phyloP scores from a whole-genome alignment of 345 rosid genomes.

The Crucihimalaya himalaica region DNA sequence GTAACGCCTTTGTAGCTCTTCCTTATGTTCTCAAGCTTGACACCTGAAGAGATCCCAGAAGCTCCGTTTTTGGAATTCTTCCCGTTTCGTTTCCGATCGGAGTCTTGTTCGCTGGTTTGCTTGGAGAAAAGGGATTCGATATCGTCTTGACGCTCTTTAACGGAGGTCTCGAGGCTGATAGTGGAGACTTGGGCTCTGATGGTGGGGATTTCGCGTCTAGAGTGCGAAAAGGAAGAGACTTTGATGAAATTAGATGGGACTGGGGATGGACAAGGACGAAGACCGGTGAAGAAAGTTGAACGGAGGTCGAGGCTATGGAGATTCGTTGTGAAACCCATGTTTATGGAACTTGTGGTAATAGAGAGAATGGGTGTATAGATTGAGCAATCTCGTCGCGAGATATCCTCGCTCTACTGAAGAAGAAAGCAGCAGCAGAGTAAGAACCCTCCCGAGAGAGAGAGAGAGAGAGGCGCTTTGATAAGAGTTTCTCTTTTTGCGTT shows the following conservation, averaged over 20 bases:
- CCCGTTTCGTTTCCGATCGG: conserved; percentile 43
- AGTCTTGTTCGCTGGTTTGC: conserved; percentile 35
- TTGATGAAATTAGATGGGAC: conserved; percentile 38
- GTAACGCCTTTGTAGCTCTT: conserved; percentile 85
- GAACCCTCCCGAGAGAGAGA: neutral
- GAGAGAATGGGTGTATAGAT: neutral
- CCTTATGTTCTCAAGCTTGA: conserved; percentile 77
- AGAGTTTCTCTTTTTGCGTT: conserved; percentile 15
- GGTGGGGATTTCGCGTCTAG: conserved; percentile 30
- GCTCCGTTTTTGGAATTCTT: conserved; percentile 55
- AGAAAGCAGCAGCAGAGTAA: conserved; percentile 20
- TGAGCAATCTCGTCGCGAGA: conserved; percentile 13
- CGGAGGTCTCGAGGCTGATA: conserved; percentile 54
- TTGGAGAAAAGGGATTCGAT: conserved; percentile 71
- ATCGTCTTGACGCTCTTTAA: conserved; percentile 50
- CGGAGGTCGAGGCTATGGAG: conserved; percentile 64
- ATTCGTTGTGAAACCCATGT: conserved; percentile 63
- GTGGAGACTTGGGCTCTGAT: conserved; percentile 54
- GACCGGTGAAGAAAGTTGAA: conserved; percentile 53
- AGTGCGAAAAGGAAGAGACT: conserved; percentile 34
- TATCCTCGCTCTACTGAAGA: conserved; percentile 28
- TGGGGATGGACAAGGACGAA: conserved; percentile 45
- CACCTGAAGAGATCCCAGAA: conserved; percentile 83
- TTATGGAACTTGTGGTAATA: neutral
- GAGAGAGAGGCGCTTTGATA: neutral